Percentiles rank a stretch among this genome's conserved stretches.
Evolutionary conservation across 768 basidiomycete species (phyloP).

Genomic region (Suillus fuscotomentosus): DNA sequence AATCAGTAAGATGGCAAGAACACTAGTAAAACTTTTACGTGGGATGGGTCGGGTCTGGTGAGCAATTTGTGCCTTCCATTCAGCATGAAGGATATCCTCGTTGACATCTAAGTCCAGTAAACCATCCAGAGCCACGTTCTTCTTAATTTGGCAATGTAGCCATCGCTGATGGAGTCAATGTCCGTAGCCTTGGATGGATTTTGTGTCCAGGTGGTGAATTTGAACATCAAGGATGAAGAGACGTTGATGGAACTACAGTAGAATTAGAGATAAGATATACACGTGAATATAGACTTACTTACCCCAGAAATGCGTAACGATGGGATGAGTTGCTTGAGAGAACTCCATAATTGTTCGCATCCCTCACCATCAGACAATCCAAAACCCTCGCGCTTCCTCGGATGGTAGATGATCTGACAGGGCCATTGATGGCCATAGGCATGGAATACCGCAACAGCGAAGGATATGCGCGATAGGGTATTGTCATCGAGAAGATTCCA

Average conservation of each 20-base stretch:
- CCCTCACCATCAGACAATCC: constrained; percentile 37
- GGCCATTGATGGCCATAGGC: constrained; percentile 35
- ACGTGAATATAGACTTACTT: constrained; percentile 4
- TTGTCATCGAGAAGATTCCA: not conserved
- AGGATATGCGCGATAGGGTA: constrained; percentile 12
- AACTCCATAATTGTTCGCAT: constrained; percentile 35
- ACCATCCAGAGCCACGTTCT: not conserved
- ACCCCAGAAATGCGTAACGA: constrained; percentile 18
- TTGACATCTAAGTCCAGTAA: not conserved
- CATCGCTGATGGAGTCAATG: constrained; percentile 8
- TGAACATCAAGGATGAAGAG: constrained; percentile 12
- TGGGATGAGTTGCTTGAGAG: constrained; percentile 19
- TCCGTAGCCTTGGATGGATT: not conserved
- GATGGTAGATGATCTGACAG: constrained; percentile 36
- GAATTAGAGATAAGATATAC: not conserved
- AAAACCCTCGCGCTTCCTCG: constrained; percentile 26
- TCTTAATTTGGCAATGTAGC: not conserved
- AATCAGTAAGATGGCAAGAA: too few relatives aligned
- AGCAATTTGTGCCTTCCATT: constrained; percentile 5
- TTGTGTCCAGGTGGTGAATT: not conserved
- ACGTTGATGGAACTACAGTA: constrained; percentile 7
- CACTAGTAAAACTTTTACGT: too few relatives aligned
- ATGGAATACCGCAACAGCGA: constrained; percentile 34
- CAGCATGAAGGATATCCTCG: not conserved
- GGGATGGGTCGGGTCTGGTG: not conserved